Conservation (phyloP, 805 yeast species). For the Kuraishia borneana region DNA sequence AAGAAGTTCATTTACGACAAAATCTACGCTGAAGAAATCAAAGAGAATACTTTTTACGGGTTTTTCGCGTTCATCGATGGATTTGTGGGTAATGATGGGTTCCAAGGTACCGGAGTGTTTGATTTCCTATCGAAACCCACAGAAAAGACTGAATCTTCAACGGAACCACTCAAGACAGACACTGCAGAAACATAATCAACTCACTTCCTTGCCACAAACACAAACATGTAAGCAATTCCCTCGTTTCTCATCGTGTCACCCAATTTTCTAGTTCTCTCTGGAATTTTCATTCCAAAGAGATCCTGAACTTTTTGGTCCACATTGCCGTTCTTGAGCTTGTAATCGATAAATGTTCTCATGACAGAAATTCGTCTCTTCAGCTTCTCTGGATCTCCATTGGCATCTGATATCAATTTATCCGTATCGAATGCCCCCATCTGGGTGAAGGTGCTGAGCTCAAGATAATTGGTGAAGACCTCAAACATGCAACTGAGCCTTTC, state of each 20-base stretch:
- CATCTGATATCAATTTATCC: not conserved
- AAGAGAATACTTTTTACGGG: slow-evolving; percentile 81
- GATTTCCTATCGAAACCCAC: not conserved
- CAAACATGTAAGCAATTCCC: slow-evolving; percentile 13
- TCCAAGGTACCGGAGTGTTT: not conserved
- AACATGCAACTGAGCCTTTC: slow-evolving; percentile 16
- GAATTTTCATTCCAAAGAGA: slow-evolving; percentile 8
- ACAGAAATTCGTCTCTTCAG: slow-evolving; percentile 8
- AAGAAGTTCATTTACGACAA: slow-evolving; percentile 83
- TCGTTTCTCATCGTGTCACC: slow-evolving; percentile 7
- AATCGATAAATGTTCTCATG: slow-evolving; percentile 18
- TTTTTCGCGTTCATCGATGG: slow-evolving; percentile 87
- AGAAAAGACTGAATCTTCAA: not conserved
- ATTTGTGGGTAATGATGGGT: slow-evolving; percentile 44
- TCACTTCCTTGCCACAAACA: slow-evolving; percentile 14
- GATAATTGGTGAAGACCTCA: slow-evolving; percentile 17
- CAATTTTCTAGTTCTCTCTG: slow-evolving; percentile 2
- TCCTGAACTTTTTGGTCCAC: slow-evolving; percentile 13
- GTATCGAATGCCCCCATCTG: slow-evolving; percentile 6
- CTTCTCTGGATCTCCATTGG: not conserved
- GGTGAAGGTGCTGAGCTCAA: slow-evolving; percentile 14
- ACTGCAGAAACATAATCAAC: not conserved
- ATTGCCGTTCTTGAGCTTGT: slow-evolving; percentile 8
- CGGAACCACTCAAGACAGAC: not conserved
- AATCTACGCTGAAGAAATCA: slow-evolving; percentile 81